Percentiles rank a stretch among this genome's conserved stretches.
Conservation (phyloP, 1,284 basidiomycete genomes). For the Moesziomyces globuligerus region DNA sequence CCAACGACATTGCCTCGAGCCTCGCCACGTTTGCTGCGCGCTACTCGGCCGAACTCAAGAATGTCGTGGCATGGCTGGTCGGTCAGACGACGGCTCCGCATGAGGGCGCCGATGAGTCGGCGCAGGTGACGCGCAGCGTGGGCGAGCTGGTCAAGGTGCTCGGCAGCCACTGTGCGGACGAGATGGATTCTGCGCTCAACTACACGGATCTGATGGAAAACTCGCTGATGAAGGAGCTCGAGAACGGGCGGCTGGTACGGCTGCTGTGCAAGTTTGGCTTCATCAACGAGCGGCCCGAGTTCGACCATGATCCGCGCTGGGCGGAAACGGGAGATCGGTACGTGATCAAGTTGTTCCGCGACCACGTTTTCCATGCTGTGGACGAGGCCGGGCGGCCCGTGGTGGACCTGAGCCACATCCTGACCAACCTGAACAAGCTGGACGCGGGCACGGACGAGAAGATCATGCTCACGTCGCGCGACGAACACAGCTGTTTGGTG, state of each 20-base stretch:
- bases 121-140: slow-evolving; percentile 72
- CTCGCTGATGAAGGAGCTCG: slow-evolving; percentile 88
- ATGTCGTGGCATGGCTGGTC: slow-evolving; percentile 80
- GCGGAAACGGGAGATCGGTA: slow-evolving; percentile 98
- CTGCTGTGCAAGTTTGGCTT: slow-evolving; percentile 94
- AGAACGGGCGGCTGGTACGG: slow-evolving; percentile 93
- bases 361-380: slow-evolving; percentile 97
- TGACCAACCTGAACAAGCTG: slow-evolving; percentile 71
- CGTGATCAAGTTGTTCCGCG: slow-evolving; percentile 96
- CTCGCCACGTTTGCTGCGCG: slow-evolving; percentile 79
- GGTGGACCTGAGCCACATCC: slow-evolving; percentile 73
- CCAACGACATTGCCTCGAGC: slow-evolving; percentile 77
- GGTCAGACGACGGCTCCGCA: slow-evolving; percentile 63
- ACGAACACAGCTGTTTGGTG: slow-evolving; percentile 95
- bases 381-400: slow-evolving; percentile 90
- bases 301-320: slow-evolving; percentile 93
- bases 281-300: slow-evolving; percentile 98
- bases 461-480: slow-evolving; percentile 90
- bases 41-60: slow-evolving; percentile 85
- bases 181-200: slow-evolving; percentile 83
- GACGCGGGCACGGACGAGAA: slow-evolving; percentile 92
- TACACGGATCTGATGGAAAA: slow-evolving; percentile 83
- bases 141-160: slow-evolving; percentile 83
- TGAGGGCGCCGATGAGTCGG: slow-evolving; percentile 11
- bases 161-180: slow-evolving; percentile 77